Conservation (phyloP, 2,329 filamentous ascomycete species). For the Neoscytalidium dimidiatum region DNA sequence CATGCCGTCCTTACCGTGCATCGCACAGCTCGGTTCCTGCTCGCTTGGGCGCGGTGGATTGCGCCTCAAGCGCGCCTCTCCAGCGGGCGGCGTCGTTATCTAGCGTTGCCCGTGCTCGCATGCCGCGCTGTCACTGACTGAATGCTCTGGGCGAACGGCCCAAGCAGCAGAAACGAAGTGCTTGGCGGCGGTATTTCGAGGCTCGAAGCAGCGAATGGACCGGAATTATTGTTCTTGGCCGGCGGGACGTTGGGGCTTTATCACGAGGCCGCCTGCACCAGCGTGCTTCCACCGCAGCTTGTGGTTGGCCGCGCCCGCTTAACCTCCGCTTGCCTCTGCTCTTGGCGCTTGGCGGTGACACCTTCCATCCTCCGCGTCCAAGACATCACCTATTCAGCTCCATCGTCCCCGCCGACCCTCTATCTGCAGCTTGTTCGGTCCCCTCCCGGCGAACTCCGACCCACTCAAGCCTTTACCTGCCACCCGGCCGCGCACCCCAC, state of each 20-base stretch:
- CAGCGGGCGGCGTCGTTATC: not conserved
- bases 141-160: not conserved
- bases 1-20: not conserved
- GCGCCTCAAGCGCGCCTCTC: not conserved
- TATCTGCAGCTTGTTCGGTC: not conserved
- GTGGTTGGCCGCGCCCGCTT: not conserved
- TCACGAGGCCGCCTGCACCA: not conserved
- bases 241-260: not conserved
- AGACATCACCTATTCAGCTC: not conserved
- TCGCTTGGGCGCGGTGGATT: not conserved
- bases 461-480: not conserved
- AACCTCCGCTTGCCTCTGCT: not conserved
- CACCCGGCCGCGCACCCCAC: not conserved
- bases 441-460: constrained; percentile 1
- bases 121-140: constrained; percentile 3
- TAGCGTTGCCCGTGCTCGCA: not conserved
- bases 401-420: not conserved
- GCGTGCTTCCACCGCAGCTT: not conserved
- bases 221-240: not conserved
- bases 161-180: not conserved
- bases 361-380: not conserved
- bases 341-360: not conserved
- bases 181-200: no score
- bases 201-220: not conserved
- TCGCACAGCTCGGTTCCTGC: not conserved